These are phyloP conservation scores for Pulveroboletus sp. DNA, from an alignment of 768 basidiomycete species.

Conservation along the genomic window DNA sequence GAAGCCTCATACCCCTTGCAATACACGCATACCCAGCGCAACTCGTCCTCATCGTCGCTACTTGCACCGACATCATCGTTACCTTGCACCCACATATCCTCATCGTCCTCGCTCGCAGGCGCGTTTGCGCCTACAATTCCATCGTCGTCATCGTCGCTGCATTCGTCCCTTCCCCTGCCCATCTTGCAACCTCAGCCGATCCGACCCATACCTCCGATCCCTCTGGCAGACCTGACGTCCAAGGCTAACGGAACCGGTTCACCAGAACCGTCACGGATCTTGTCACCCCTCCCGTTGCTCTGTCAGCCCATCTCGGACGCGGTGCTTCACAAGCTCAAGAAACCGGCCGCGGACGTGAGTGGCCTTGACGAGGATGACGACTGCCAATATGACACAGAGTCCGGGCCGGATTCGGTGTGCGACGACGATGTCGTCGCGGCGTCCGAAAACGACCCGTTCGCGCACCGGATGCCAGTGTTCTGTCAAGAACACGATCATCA, in stretches of 20 bases:
- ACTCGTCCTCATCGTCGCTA: constrained; percentile 8
- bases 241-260: constrained; percentile 15
- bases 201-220: constrained; percentile 33
- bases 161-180: constrained; percentile 18
- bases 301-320: constrained; percentile 34
- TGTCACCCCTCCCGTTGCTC: constrained; percentile 31
- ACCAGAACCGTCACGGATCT: constrained; percentile 4
- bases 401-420: constrained; percentile 17
- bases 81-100: constrained; percentile 17
- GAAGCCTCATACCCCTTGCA: constrained; percentile 18
- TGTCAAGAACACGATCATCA: constrained; percentile 16
- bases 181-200: constrained; percentile 33
- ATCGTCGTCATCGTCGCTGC: constrained; percentile 14
- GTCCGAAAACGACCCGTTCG: constrained; percentile 13
- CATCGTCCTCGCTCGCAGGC: constrained; percentile 27
- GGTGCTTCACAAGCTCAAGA: constrained; percentile 28
- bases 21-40: constrained; percentile 24
- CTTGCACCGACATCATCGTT: constrained; percentile 19
- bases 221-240: constrained; percentile 26
- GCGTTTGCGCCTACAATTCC: too few species aligned
- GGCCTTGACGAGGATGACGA: not conserved
- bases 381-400: constrained; percentile 13
- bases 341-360: not conserved
- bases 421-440: constrained; percentile 12
- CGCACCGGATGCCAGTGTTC: constrained; percentile 14